Evolutionary conservation across 371 early-diverging fungal species (phyloP).

Genomic region (Apophysomyces variabilis): DNA sequence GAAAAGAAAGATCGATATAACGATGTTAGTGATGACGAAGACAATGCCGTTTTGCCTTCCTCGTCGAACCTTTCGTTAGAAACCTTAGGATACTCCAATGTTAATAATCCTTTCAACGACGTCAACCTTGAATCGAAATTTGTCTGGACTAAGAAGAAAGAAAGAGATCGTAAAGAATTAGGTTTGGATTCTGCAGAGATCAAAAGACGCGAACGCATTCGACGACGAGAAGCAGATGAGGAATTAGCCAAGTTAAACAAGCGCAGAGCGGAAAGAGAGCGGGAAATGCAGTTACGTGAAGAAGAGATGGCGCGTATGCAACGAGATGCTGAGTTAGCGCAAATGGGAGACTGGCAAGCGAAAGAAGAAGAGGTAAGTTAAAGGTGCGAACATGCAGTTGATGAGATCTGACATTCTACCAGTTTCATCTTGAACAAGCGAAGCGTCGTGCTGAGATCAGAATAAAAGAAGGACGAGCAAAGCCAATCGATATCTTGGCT

Average conservation of each 20-base stretch:
- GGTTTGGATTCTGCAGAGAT: slow-evolving; percentile 69
- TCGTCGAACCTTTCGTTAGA: slow-evolving; percentile 35
- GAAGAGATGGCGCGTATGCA: slow-evolving; percentile 77
- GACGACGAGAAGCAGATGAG: slow-evolving; percentile 71
- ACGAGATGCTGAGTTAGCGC: slow-evolving; percentile 82
- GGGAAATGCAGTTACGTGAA: slow-evolving; percentile 81
- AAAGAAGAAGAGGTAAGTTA: slow-evolving; percentile 76
- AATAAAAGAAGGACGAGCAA: slow-evolving; percentile 84
- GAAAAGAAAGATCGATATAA: slow-evolving; percentile 22
- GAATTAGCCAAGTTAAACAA: slow-evolving; percentile 85
- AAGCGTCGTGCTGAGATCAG: slow-evolving; percentile 91
- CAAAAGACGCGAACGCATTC: slow-evolving; percentile 59
- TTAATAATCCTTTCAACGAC: slow-evolving; percentile 86
- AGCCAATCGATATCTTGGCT: slow-evolving; percentile 92
- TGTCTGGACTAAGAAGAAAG: slow-evolving; percentile 75
- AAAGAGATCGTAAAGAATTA: slow-evolving; percentile 69
- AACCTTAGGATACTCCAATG: slow-evolving; percentile 65
- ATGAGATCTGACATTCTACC: background rate
- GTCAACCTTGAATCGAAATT: slow-evolving; percentile 83
- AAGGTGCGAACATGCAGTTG: background rate
- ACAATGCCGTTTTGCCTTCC: slow-evolving; percentile 17
- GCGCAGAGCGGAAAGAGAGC: slow-evolving; percentile 81
- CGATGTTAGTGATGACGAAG: slow-evolving; percentile 22
- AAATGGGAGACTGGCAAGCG: slow-evolving; percentile 94
- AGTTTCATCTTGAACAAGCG: slow-evolving; percentile 90